These are phyloP conservation scores for Solanum tarapatanum DNA, from an alignment of 257 asterid genomes.

Conservation along the genomic window DNA sequence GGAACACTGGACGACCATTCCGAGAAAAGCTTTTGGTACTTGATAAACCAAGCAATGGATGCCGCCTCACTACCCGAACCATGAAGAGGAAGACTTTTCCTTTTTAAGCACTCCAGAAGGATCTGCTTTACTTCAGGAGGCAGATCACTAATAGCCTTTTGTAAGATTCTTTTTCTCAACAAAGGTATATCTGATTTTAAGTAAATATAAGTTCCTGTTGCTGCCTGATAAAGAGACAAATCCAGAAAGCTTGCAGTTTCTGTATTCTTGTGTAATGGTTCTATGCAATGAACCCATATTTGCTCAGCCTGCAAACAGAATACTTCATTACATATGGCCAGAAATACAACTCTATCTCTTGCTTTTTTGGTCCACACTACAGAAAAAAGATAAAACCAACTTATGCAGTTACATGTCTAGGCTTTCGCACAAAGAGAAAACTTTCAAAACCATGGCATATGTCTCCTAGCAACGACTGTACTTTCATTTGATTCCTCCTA, in stretches of 20 bases:
- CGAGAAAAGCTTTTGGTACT: conserved; percentile 18
- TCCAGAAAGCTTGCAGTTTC: conserved; percentile 11
- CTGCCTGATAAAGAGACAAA: conserved; percentile 5
- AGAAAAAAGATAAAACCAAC: not conserved
- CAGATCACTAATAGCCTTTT: conserved; percentile 23
- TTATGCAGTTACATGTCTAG: not conserved
- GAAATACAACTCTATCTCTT: not conserved
- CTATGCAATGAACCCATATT: conserved; percentile 27
- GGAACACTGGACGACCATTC: conserved; percentile 33
- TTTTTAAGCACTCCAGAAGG: conserved; percentile 30
- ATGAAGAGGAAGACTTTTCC: conserved; percentile 4
- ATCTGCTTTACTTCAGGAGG: conserved; percentile 20
- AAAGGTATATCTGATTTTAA: conserved; percentile 13
- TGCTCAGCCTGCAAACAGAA: conserved; percentile 30
- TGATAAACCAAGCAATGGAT: conserved; percentile 2
- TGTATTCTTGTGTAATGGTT: conserved; percentile 23
- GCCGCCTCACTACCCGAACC: not conserved
- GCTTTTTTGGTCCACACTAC: not conserved
- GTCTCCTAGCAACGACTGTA: not conserved
- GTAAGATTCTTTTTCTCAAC: conserved; percentile 14
- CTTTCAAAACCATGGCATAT: not conserved
- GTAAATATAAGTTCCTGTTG: not conserved
- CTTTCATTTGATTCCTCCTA: not conserved
- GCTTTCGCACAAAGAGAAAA: not conserved
- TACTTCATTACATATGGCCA: not conserved